Evolutionary conservation across 202 grass and related monocot species (phyloP).

Genomic region (Schoenoplectus tabernaemontani): DNA sequence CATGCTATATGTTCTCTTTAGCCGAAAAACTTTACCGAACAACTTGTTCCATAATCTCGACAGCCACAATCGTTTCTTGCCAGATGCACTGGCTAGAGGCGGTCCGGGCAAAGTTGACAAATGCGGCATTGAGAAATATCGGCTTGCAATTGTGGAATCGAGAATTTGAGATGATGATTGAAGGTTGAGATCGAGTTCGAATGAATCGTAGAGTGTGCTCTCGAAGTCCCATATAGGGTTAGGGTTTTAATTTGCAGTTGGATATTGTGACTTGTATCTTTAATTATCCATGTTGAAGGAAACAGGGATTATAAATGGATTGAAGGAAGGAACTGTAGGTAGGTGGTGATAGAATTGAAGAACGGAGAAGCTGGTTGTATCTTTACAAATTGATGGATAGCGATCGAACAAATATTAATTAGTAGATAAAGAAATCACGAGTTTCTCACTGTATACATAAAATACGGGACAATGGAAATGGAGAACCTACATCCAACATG

Average conservation of each 20-base stretch:
- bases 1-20: constrained; percentile 13
- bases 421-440: not conserved
- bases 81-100: not conserved
- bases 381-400: constrained; percentile 36
- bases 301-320: constrained; percentile 9
- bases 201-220: constrained; percentile 27
- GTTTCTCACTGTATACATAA: constrained; percentile 20
- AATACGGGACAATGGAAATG: not conserved
- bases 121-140: constrained; percentile 23
- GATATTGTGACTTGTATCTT: not conserved
- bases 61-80: constrained; percentile 13
- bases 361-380: not conserved
- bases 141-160: not conserved
- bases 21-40: constrained; percentile 10
- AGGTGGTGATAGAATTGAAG: not conserved
- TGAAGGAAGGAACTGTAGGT: not conserved
- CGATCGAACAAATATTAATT: constrained; percentile 4
- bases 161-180: constrained; percentile 8
- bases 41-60: constrained; percentile 16
- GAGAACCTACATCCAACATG: not conserved
- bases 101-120: not conserved
- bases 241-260: not conserved
- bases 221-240: constrained; percentile 25
- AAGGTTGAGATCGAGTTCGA: constrained; percentile 10
- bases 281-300: constrained; percentile 17